Evolutionary conservation across 805 yeast species (phyloP).

Genomic region (Wickerhamomyces pijperi): DNA sequence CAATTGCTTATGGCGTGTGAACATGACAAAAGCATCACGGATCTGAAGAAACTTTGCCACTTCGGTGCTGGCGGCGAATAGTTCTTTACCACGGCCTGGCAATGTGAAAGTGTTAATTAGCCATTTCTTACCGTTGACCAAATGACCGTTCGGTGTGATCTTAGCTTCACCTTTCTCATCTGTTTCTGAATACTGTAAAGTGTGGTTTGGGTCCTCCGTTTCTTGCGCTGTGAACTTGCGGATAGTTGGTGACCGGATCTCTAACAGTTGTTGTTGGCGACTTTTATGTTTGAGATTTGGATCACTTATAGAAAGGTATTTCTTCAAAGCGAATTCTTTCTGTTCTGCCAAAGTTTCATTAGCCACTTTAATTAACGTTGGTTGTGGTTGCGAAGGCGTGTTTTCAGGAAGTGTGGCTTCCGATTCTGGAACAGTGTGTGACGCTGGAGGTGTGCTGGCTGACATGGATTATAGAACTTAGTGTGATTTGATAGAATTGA

Average conservation of each 20-base stretch:
- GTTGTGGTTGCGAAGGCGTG: constrained; percentile 14
- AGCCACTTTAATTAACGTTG: constrained; percentile 11
- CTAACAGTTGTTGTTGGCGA: background rate
- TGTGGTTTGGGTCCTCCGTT: too few relatives aligned
- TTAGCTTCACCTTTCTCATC: constrained; percentile 38
- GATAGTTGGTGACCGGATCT: constrained; percentile 2
- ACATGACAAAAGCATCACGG: constrained; percentile 43
- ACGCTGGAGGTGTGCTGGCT: too few relatives aligned
- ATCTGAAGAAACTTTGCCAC: constrained; percentile 29
- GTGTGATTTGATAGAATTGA: too few relatives aligned
- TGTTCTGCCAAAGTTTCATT: constrained; percentile 8
- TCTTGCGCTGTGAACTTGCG: constrained; percentile 8
- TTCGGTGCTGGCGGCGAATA: constrained; percentile 29
- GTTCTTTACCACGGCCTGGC: constrained; percentile 25
- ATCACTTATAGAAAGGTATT: constrained; percentile 6
- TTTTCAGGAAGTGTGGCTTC: constrained; percentile 14
- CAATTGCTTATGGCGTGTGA: constrained; percentile 27
- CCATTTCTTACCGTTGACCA: constrained; percentile 28
- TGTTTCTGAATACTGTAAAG: constrained; percentile 17
- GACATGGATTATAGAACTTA: too few relatives aligned
- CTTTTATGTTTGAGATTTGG: constrained; percentile 3
- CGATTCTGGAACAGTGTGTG: background rate
- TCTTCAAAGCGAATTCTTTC: constrained; percentile 3
- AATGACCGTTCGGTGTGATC: constrained; percentile 26
- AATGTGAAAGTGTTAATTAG: constrained; percentile 28